These are phyloP conservation scores for Zoysia japonica DNA, from an alignment of 176 grass and related monocot genomes.

Conservation along the genomic window DNA sequence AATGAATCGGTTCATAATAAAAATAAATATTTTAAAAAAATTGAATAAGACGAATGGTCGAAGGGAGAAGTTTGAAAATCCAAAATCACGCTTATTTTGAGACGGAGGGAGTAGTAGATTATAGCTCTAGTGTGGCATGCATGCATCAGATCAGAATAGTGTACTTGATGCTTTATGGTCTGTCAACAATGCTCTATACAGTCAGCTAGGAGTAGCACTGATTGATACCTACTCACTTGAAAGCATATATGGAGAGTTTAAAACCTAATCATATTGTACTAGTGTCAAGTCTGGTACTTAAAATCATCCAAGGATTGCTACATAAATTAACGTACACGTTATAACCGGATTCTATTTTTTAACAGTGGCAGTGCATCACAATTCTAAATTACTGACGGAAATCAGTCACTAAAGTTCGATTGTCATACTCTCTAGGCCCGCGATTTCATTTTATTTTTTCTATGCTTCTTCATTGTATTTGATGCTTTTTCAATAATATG, in stretches of 20 bases:
- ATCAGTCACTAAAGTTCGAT: not conserved
- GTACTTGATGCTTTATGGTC: constrained; percentile 12
- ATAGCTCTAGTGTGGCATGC: constrained; percentile 1
- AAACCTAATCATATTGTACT: not conserved
- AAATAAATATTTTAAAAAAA: too few species aligned
- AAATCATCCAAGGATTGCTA: not conserved
- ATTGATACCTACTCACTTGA: not conserved
- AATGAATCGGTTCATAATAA: too few species aligned
- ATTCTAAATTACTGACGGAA: not conserved
- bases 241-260: not conserved
- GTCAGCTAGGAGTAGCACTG: not conserved
- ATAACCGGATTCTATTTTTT: not conserved
- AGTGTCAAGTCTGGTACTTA: not conserved
- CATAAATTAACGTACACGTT: not conserved
- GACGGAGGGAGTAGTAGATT: too few species aligned
- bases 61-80: too few species aligned
- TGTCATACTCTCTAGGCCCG: not conserved
- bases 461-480: not conserved
- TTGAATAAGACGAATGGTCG: too few species aligned
- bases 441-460: not conserved
- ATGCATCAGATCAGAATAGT: constrained; percentile 26
- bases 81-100: too few species aligned
- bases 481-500: not conserved
- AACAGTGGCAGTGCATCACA: not conserved
- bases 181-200: not conserved